Conservation (phyloP, 768 basidiomycete species). For the Kwoniella dejecticola region DNA sequence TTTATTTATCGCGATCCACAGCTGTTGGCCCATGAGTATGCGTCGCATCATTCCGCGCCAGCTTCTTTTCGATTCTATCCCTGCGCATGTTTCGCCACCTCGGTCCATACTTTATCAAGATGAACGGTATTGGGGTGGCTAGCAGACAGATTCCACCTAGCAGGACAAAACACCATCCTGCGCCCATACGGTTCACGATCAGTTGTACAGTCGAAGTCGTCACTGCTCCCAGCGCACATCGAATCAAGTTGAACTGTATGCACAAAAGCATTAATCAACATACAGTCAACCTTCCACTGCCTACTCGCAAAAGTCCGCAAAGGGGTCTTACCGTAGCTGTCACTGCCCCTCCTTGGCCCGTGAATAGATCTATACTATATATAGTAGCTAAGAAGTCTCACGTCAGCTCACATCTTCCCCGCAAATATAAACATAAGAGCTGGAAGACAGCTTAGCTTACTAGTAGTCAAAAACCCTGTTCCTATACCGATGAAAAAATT, state of each 20-base stretch:
- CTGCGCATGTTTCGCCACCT: constrained; percentile 20
- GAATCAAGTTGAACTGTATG: constrained; percentile 52
- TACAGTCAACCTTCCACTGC: no score
- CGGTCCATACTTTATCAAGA: constrained; percentile 24
- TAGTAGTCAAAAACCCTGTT: constrained; percentile 29
- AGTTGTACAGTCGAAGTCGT: constrained; percentile 45
- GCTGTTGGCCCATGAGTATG: no score
- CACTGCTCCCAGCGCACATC: constrained; percentile 51
- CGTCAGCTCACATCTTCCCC: no score
- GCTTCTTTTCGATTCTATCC: constrained; percentile 7
- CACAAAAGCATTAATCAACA: not conserved
- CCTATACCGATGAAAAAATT: constrained; percentile 52
- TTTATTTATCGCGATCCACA: no score
- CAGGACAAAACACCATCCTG: constrained; percentile 53
- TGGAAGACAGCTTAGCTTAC: no score
- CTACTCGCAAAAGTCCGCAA: not conserved
- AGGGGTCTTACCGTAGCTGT: constrained; percentile 50
- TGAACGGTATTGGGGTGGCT: constrained; percentile 33
- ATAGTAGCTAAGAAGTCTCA: constrained; percentile 30
- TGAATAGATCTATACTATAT: constrained; percentile 54
- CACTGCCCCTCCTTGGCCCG: constrained; percentile 51
- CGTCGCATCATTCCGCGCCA: not conserved
- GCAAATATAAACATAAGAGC: no score
- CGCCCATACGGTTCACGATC: constrained; percentile 27
- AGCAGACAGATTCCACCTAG: constrained; percentile 43